Evolutionary conservation across 805 yeast species (phyloP).

Genomic region (Naumovozyma baii): DNA sequence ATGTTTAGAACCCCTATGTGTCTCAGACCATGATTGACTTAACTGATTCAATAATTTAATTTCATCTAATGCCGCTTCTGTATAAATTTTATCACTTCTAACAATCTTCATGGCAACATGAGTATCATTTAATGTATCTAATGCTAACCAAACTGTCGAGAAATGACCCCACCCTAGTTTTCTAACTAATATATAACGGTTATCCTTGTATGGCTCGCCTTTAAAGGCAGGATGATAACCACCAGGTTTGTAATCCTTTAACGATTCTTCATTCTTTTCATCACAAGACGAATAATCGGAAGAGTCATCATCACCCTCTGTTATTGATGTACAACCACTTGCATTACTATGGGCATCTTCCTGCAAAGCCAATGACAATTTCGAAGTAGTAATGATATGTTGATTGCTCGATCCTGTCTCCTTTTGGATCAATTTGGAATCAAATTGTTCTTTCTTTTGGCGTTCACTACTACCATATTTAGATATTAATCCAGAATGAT

Average conservation of each 20-base stretch:
- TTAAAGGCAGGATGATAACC: slow-evolving; percentile 93
- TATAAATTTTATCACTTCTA: slow-evolving; percentile 78
- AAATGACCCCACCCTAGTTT: slow-evolving; percentile 99
- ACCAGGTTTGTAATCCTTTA: slow-evolving; percentile 77
- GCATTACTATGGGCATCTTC: slow-evolving; percentile 1
- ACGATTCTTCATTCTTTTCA: slow-evolving; percentile 67
- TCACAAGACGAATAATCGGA: slow-evolving; percentile 32
- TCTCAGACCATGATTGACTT: slow-evolving; percentile 26
- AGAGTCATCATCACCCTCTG: slow-evolving; percentile 26
- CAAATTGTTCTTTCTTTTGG: neutral
- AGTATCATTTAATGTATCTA: slow-evolving; percentile 39
- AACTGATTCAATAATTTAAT: slow-evolving; percentile 66
- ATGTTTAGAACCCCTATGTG: slow-evolving; percentile 62
- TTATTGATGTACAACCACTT: slow-evolving; percentile 1
- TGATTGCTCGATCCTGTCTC: neutral
- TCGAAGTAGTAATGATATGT: slow-evolving; percentile 9
- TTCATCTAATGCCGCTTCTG: slow-evolving; percentile 93
- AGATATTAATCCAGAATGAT: neutral
- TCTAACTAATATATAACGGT: slow-evolving; percentile 69
- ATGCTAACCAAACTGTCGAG: slow-evolving; percentile 90
- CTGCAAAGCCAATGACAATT: slow-evolving; percentile 21
- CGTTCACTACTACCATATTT: neutral
- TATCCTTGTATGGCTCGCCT: slow-evolving; percentile 75
- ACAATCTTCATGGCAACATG: slow-evolving; percentile 95
- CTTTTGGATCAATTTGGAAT: neutral